Evolutionary conservation across 148 eudicot genomes (phyloP).

Genomic region (Rhododendron ferrugineum): DNA sequence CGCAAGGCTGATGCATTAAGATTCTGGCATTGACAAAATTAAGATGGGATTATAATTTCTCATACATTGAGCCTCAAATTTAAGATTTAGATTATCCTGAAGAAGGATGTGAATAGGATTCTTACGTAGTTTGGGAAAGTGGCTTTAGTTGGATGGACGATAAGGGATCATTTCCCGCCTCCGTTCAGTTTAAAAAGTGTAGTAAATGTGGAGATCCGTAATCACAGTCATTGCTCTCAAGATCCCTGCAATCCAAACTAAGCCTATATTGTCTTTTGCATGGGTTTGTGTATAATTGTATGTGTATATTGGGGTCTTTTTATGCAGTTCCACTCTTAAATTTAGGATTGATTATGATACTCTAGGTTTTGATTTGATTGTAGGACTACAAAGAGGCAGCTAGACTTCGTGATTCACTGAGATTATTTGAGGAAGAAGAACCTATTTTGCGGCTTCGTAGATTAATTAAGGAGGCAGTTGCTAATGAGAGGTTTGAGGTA

Average conservation of each 20-base stretch:
- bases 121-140: not conserved
- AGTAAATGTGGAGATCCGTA: not conserved
- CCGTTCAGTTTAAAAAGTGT: not conserved
- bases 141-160: not conserved
- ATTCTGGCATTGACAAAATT: not conserved
- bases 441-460: constrained; percentile 78
- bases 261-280: not conserved
- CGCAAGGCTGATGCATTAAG: not conserved
- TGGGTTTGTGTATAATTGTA: not conserved
- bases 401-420: constrained; percentile 87
- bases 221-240: not conserved
- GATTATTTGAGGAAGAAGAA: constrained; percentile 78
- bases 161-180: not conserved
- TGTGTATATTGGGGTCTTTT: not conserved
- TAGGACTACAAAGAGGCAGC: constrained; percentile 96
- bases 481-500: constrained; percentile 61
- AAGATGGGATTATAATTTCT: not conserved
- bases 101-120: not conserved
- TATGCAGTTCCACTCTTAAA: not conserved
- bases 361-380: constrained; percentile 13
- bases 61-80: not conserved
- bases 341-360: not conserved
- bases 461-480: constrained; percentile 73
- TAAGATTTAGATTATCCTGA: not conserved
- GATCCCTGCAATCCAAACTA: not conserved